Base-by-base conservation (phyloP, 169 alveolate species). In the Fabrea salina region DNA sequence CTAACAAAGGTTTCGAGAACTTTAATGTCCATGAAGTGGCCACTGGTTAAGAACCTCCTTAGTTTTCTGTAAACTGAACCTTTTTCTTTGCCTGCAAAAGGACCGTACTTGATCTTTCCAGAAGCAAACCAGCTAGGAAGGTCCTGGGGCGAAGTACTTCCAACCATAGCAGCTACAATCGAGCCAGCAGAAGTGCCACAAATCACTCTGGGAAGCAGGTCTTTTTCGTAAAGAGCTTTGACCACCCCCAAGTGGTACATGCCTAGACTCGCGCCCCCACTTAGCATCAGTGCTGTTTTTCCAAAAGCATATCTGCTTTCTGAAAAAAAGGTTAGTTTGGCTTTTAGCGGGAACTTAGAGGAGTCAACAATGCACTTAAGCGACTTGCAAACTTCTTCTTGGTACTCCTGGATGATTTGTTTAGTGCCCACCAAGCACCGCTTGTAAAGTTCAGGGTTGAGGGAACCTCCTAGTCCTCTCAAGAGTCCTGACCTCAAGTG, bases 181-280 rank as follows among this genome's bases (percentile, higher is more conserved):
- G 86, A 50, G 5, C 95, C 95, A 35, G 88, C 90, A n/a, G 95
- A 89, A 35, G 87, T 75, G 1, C 95, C 95, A 41, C 87, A 75
- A 5, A 89, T 61, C 7, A 89, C 80, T 77, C 85, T 83, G 27
- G 95, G 95, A 11, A 89, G 22, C 6, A 89, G 61, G 44, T 82
- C 80, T 61, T 79, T 59, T 33, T 84, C 91, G 37, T 82, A 68
- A 4, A 89, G 75, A 0, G 83, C 82, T 57, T 84, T 86, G 0
- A 89, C 72, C 5, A 82, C 86, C 13, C 95, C 95, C 37, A 89
- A 54, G 74, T 89, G 95, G 72, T 80, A 89, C 78, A 78, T 66
- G 4, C 92, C 92, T 41, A 89, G 59, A 1, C 88, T 70, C 7
- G 89, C 91, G 11, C 95, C 95, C 7, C 94, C 93, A 58, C 87